Evolutionary conservation across 225 moss, liverwort and hornwort genomes (phyloP).

Genomic region (Rhytidiadelphus loreus): DNA sequence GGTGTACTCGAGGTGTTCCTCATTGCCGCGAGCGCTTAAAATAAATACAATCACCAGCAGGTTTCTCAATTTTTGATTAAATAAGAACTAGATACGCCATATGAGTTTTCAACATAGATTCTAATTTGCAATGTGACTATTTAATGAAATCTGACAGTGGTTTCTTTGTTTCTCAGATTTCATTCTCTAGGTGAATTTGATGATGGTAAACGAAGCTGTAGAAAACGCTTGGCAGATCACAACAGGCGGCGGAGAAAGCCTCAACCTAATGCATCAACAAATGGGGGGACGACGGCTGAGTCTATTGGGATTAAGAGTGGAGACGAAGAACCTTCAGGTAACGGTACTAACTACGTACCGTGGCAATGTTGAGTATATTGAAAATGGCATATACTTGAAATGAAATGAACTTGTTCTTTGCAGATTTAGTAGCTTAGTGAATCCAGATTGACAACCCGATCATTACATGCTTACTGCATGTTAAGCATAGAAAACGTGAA

Average conservation of each 20-base stretch:
- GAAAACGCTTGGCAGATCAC: slow-evolving; percentile 89
- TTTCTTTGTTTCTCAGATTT: slow-evolving; percentile 40
- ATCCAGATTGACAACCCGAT: neutral
- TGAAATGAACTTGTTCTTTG: neutral
- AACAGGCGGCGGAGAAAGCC: slow-evolving; percentile 83
- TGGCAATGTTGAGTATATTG: neutral
- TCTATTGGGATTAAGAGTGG: slow-evolving; percentile 46
- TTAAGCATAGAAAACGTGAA: neutral
- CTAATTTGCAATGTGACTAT: neutral
- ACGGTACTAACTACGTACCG: neutral
- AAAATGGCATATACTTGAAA: neutral
- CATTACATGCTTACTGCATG: neutral
- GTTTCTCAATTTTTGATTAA: neutral
- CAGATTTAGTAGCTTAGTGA: neutral
- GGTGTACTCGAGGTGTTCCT: neutral
- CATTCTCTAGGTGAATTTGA: slow-evolving; percentile 86
- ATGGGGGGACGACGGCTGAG: slow-evolving; percentile 36
- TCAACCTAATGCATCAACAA: slow-evolving; percentile 48
- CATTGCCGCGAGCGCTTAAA: neutral
- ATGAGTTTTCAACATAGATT: neutral
- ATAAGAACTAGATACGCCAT: neutral
- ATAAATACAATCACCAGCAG: neutral
- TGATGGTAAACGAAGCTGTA: slow-evolving; percentile 89
- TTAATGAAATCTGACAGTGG: neutral
- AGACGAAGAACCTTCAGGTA: slow-evolving; percentile 41